These are phyloP conservation scores for Arthroderma sp. DNA, from an alignment of 2,329 filamentous ascomycete genomes.

Conservation along the genomic window DNA sequence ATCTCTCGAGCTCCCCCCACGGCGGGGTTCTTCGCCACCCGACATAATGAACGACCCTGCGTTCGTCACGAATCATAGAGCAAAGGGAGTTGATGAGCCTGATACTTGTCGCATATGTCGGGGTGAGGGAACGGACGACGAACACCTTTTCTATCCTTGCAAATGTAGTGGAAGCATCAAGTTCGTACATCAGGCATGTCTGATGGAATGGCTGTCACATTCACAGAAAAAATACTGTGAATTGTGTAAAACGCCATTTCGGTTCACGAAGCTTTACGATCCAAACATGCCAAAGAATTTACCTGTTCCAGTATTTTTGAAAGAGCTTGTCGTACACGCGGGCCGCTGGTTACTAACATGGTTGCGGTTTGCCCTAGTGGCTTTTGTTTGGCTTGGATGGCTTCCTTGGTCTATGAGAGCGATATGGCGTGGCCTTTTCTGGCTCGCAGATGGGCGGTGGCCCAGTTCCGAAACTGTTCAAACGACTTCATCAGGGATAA, in stretches of 20 bases:
- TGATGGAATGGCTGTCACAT: conserved; percentile 98
- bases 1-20: not conserved
- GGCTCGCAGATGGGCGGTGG: conserved; percentile 73
- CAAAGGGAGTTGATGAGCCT: conserved; percentile 38
- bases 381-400: conserved; percentile 75
- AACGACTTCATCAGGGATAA: conserved; percentile 7
- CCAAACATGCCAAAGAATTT: conserved; percentile 81
- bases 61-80: conserved; percentile 31
- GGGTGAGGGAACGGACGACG: conserved; percentile 66
- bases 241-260: conserved; percentile 95
- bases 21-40: conserved; percentile 14
- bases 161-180: conserved; percentile 99
- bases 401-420: conserved; percentile 84
- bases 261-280: conserved; percentile 95
- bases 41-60: conserved; percentile 47
- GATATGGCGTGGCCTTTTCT: conserved; percentile 89
- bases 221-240: conserved; percentile 99
- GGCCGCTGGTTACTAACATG: conserved; percentile 61
- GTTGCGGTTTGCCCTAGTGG: conserved; percentile 65
- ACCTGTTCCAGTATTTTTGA: conserved; percentile 66
- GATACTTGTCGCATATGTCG: conserved; percentile 97
- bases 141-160: conserved; percentile 93
- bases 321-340: conserved; percentile 62
- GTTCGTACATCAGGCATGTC: conserved; percentile 90
- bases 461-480: conserved; percentile 20